phyloP scores from a whole-genome alignment of 257 asterid species.

The Lavandula angustifolia region DNA sequence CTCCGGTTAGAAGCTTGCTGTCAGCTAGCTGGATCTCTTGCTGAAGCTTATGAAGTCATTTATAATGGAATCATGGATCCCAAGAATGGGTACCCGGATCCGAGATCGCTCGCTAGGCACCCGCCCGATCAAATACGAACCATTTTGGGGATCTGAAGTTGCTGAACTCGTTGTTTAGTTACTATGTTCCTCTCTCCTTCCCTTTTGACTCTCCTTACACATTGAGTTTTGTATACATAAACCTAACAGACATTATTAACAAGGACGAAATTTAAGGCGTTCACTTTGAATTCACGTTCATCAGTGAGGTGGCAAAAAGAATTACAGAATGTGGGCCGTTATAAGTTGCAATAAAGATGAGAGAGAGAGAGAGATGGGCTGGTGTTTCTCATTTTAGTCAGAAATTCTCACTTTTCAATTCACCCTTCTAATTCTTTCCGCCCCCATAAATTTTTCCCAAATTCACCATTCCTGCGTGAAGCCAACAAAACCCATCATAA shows the following conservation, averaged over 20 bases:
- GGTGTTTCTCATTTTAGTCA: too few relatives aligned
- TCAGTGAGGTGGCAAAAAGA: too few relatives aligned
- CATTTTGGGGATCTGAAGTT: constrained; percentile 78
- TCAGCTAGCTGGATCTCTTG: constrained; percentile 65
- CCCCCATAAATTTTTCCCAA: neutral
- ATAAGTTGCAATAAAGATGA: too few relatives aligned
- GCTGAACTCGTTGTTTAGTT: constrained; percentile 11
- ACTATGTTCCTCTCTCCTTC: neutral
- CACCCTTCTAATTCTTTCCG: too few relatives aligned
- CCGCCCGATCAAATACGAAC: constrained; percentile 96
- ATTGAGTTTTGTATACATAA: constrained; percentile 29
- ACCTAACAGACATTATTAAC: neutral
- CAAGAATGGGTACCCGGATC: constrained; percentile 67
- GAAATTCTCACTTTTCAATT: too few relatives aligned
- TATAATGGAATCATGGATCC: constrained; percentile 81
- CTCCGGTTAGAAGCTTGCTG: constrained; percentile 75
- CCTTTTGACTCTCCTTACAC: neutral
- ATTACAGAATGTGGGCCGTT: too few relatives aligned
- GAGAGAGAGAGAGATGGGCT: too few relatives aligned
- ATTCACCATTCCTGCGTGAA: constrained; percentile 22
- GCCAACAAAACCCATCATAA: neutral
- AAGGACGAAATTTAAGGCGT: too few relatives aligned
- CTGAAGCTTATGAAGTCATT: constrained; percentile 75
- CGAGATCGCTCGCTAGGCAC: constrained; percentile 86
- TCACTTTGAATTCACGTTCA: too few relatives aligned